These are phyloP conservation scores for Jatropha multifida DNA, from an alignment of 441 rosid species.

Conservation along the genomic window DNA sequence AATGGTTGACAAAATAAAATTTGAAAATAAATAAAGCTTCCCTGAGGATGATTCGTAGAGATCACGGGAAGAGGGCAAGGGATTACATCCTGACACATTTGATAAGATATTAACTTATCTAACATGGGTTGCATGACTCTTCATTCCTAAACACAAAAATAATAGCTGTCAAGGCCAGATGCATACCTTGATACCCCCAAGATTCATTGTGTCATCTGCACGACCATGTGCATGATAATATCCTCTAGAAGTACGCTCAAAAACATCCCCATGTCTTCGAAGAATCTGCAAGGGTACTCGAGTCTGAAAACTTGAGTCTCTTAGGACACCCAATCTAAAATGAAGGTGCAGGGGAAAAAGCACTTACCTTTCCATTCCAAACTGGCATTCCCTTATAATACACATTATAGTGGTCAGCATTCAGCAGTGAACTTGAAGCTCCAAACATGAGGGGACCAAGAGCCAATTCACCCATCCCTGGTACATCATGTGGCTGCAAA, in stretches of 20 bases:
- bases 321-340: neutral
- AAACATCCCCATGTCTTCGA: slow-evolving; percentile 88
- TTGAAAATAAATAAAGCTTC: neutral
- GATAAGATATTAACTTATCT: neutral
- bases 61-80: neutral
- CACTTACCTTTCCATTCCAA: slow-evolving; percentile 66
- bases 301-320: slow-evolving; percentile 5
- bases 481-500: slow-evolving; percentile 54
- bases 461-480: slow-evolving; percentile 86
- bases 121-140: neutral
- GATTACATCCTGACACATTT: neutral
- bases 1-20: neutral
- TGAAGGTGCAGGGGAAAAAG: slow-evolving; percentile 10
- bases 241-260: slow-evolving; percentile 75
- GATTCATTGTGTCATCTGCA: slow-evolving; percentile 96
- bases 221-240: slow-evolving; percentile 94
- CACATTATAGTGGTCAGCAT: slow-evolving; percentile 70
- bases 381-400: slow-evolving; percentile 84
- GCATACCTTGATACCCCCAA: slow-evolving; percentile 92
- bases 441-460: slow-evolving; percentile 81
- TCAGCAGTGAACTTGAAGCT: slow-evolving; percentile 71
- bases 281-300: slow-evolving; percentile 48
- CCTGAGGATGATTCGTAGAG: neutral
- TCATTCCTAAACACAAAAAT: neutral
- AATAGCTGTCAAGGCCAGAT: neutral